Evolutionary conservation across 352 stramenopile species (phyloP).

Genomic region (Phytophthora hybrid): DNA sequence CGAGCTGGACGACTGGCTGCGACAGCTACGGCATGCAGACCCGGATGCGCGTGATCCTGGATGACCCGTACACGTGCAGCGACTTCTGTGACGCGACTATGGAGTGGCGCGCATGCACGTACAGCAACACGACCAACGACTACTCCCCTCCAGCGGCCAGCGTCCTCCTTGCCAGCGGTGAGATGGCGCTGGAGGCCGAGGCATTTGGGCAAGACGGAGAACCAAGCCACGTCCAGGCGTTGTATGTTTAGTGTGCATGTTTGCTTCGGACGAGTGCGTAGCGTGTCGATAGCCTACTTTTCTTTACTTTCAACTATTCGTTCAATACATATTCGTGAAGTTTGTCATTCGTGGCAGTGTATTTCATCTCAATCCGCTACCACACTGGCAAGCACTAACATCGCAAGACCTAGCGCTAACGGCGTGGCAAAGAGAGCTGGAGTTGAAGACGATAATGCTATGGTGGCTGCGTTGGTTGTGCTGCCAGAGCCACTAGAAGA

Average conservation of each 20-base stretch:
- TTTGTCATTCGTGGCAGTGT: background rate
- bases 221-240: background rate
- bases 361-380: background rate
- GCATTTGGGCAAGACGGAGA: constrained; percentile 22
- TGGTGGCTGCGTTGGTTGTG: background rate
- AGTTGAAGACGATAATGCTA: constrained; percentile 2
- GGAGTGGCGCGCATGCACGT: constrained; percentile 46
- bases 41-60: constrained; percentile 42
- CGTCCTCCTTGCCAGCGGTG: constrained; percentile 18
- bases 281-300: background rate
- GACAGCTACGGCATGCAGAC: constrained; percentile 53
- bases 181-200: constrained; percentile 18
- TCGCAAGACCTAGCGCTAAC: background rate
- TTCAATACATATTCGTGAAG: constrained; percentile 2
- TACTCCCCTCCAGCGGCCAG: constrained; percentile 23
- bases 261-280: background rate
- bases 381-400: background rate
- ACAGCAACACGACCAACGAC: constrained; percentile 44
- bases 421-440: background rate
- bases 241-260: constrained; percentile 2
- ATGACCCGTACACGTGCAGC: constrained; percentile 50
- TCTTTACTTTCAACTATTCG: background rate
- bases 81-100: constrained; percentile 29
- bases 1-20: constrained; percentile 60
- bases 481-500: background rate